Conservation (phyloP, 768 basidiomycete genomes). For the Leccinum broughii region DNA sequence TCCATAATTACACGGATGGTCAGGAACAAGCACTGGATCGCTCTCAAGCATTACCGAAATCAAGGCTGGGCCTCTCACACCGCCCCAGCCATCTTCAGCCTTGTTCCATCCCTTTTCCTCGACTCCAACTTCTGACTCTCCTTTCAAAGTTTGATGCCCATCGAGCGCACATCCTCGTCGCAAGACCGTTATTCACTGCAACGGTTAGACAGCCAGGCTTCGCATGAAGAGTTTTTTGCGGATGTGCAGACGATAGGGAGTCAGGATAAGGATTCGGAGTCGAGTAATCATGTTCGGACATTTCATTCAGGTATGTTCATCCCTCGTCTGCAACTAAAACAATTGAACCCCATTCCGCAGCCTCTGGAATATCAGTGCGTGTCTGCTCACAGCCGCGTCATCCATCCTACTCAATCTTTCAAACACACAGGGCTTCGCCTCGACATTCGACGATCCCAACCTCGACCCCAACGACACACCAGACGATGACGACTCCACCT, state of each 20-base stretch:
- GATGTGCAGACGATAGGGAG: conserved; percentile 17
- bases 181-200: conserved; percentile 19
- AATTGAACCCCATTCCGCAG: conserved; percentile 9
- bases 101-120: background rate
- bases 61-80: background rate
- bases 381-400: background rate
- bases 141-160: conserved; percentile 20
- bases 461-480: conserved; percentile 14
- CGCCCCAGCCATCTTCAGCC: background rate
- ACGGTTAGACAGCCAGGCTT: conserved; percentile 4
- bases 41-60: background rate
- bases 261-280: conserved; percentile 28
- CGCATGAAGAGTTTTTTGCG: conserved; percentile 4
- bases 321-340: background rate
- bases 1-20: background rate
- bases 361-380: conserved; percentile 22
- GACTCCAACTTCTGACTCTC: background rate
- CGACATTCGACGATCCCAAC: conserved; percentile 28
- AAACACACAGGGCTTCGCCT: background rate
- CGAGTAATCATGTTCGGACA: conserved; percentile 10
- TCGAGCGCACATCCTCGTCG: conserved; percentile 11
- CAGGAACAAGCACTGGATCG: background rate
- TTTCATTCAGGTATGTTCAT: conserved; percentile 20
- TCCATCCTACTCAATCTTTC: background rate
- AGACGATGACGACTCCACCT: conserved; percentile 3